Conservation (phyloP, 257 asterid genomes). For the Coffea canephora region DNA sequence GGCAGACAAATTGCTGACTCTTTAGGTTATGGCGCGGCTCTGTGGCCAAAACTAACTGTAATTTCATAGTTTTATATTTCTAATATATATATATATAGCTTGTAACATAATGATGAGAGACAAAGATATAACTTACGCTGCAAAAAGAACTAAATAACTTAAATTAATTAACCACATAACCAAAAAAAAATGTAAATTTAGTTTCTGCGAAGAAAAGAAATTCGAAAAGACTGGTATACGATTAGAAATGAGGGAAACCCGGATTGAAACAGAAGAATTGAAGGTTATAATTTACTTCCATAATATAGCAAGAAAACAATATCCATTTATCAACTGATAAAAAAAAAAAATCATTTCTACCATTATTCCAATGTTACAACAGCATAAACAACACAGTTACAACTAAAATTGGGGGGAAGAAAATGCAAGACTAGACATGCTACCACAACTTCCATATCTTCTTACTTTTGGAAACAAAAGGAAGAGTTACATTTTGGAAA, state of each 20-base stretch:
- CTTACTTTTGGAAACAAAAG: not conserved
- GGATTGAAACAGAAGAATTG: not conserved
- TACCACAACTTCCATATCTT: conserved; percentile 1
- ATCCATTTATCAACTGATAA: not conserved
- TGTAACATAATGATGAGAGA: too few relatives aligned
- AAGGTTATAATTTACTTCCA: not conserved
- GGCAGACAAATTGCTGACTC: too few relatives aligned
- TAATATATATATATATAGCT: too few relatives aligned
- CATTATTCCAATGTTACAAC: not conserved
- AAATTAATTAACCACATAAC: too few relatives aligned
- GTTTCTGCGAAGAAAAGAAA: too few relatives aligned
- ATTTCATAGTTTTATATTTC: too few relatives aligned
- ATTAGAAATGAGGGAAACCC: not conserved
- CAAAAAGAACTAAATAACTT: too few relatives aligned
- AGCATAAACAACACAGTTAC: not conserved
- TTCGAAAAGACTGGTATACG: not conserved
- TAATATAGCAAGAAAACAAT: not conserved
- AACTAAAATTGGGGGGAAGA: not conserved
- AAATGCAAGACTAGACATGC: not conserved
- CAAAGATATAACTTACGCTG: too few relatives aligned
- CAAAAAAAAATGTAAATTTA: too few relatives aligned
- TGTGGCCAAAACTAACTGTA: too few relatives aligned
- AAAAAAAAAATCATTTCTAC: not conserved
- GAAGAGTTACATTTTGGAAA: not conserved
- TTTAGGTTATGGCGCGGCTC: too few relatives aligned